Evolutionary conservation across 1,284 basidiomycete species (phyloP).

Genomic region (Gymnopus androsaceus): DNA sequence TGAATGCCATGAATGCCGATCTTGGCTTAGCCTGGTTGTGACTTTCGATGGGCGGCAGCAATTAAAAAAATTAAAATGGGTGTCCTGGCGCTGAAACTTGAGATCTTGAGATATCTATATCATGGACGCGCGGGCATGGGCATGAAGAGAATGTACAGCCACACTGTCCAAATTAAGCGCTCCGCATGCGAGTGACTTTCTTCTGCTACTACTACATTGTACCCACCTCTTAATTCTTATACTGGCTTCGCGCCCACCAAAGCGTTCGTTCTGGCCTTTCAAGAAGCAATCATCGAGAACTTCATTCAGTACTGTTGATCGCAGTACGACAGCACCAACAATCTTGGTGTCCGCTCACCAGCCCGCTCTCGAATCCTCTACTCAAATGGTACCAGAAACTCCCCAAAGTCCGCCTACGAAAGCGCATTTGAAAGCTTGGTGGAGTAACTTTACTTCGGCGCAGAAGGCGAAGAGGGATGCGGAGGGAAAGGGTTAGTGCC

Average conservation of each 20-base stretch:
- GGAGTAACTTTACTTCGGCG: conserved; percentile 71
- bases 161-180: background rate
- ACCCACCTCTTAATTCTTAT: conserved; percentile 7
- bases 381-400: conserved; percentile 23
- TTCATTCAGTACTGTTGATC: conserved; percentile 6
- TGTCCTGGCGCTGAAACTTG: too few species aligned
- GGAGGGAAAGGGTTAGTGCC: conserved; percentile 39
- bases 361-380: conserved; percentile 9
- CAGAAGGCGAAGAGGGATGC: conserved; percentile 58
- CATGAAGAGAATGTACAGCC: background rate
- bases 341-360: conserved; percentile 8
- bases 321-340: conserved; percentile 9
- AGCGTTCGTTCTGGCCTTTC: conserved; percentile 19
- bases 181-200: background rate
- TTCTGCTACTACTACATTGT: background rate
- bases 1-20: too few species aligned
- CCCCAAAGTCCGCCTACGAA: conserved; percentile 47
- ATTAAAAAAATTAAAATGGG: too few species aligned
- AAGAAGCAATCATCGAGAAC: conserved; percentile 10
- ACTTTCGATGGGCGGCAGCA: too few species aligned
- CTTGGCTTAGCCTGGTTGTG: too few species aligned
- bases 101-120: too few species aligned
- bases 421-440: conserved; percentile 79
- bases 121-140: too few species aligned
- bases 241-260: conserved; percentile 21